Evolutionary conservation across 305 asterid genomes (phyloP).

Genomic region (Solanum hybrid): DNA sequence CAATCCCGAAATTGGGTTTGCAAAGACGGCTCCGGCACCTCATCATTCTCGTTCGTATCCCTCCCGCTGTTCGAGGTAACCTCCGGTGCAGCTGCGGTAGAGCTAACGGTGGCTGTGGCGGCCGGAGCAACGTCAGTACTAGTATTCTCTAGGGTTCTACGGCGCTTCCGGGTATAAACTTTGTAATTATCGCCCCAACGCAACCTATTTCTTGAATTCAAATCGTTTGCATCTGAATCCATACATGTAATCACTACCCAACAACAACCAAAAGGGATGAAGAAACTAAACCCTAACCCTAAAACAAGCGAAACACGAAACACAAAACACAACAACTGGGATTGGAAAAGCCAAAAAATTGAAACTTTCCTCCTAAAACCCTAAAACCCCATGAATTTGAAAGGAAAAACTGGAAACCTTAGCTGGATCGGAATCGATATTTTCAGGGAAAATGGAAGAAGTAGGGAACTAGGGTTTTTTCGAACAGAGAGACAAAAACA

Average conservation of each 20-base stretch:
- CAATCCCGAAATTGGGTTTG: not conserved
- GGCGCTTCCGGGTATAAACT: conserved; percentile 43
- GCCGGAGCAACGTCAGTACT: conserved; percentile 6
- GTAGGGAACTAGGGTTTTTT: conserved; percentile 5
- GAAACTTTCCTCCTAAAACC: not conserved
- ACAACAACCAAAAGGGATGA: not conserved
- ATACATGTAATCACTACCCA: conserved; percentile 34
- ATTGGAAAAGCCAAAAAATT: not conserved
- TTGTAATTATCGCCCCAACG: conserved; percentile 33
- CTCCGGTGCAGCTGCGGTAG: not conserved
- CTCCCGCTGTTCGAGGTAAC: not conserved
- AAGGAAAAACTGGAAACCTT: not conserved
- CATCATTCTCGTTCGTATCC: not conserved
- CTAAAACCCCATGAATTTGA: not conserved
- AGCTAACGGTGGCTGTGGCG: conserved; percentile 5
- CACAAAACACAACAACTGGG: not conserved
- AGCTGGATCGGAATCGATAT: not conserved
- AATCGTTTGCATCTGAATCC: conserved; percentile 45
- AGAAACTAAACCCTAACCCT: not conserved
- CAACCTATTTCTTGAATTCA: conserved; percentile 24
- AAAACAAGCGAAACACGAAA: not conserved
- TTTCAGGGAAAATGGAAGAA: not conserved
- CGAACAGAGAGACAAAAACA: not conserved
- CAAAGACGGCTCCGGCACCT: conserved; percentile 2
- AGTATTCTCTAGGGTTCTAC: not conserved